Conservation (phyloP, 768 basidiomycete genomes). For the Leccinum barrowsii region DNA sequence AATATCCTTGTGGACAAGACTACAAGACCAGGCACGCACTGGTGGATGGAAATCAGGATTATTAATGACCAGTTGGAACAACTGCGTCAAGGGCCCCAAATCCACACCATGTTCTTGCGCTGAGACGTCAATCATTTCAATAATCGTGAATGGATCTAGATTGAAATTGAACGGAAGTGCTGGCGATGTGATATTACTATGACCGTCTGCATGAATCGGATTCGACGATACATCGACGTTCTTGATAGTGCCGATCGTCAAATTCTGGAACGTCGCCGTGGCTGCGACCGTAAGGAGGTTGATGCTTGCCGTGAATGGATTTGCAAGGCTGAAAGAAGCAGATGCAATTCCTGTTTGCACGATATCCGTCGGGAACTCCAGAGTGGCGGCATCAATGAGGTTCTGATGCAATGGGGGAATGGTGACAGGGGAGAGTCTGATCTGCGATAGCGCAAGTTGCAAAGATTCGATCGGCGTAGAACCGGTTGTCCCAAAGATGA, state of each 20-base stretch:
- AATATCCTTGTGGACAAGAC: background rate
- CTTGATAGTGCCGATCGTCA: slow-evolving; percentile 58
- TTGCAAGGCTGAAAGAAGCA: slow-evolving; percentile 54
- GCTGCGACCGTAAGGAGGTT: slow-evolving; percentile 55
- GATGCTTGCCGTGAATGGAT: slow-evolving; percentile 73
- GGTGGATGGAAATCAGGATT: slow-evolving; percentile 51
- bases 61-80: slow-evolving; percentile 52
- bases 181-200: slow-evolving; percentile 54
- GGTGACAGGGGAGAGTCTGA: slow-evolving; percentile 55
- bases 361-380: slow-evolving; percentile 62
- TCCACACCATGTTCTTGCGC: slow-evolving; percentile 53
- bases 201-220: slow-evolving; percentile 59
- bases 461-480: slow-evolving; percentile 63
- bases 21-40: slow-evolving; percentile 30
- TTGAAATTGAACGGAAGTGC: slow-evolving; percentile 61
- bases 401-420: slow-evolving; percentile 65
- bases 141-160: slow-evolving; percentile 57
- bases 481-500: slow-evolving; percentile 50
- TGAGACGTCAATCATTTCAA: slow-evolving; percentile 48
- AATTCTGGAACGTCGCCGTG: slow-evolving; percentile 49
- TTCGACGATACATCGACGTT: slow-evolving; percentile 50
- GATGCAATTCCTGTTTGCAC: slow-evolving; percentile 56
- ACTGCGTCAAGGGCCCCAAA: slow-evolving; percentile 53
- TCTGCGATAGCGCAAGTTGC: slow-evolving; percentile 55
- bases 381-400: slow-evolving; percentile 51